A percentile compares a stretch with the other conserved stretches of the same genome.
phyloP scores from a whole-genome alignment of 495 filamentous ascomycete genomes.

The Hypoxylon intermedium region DNA sequence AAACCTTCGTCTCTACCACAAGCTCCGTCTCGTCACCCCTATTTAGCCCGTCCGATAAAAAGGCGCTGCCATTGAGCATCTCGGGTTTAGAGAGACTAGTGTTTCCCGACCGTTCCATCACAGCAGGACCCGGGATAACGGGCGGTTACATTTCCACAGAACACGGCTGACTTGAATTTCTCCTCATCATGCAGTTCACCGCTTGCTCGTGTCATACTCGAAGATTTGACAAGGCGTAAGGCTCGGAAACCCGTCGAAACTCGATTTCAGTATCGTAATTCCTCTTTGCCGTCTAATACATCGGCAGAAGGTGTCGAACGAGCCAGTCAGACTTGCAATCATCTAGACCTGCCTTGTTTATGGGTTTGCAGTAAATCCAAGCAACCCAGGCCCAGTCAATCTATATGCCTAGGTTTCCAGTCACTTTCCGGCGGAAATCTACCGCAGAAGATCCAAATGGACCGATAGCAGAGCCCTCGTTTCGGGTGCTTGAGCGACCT shows the following conservation, averaged over 20 bases:
- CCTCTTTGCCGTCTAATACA: conserved; percentile 11
- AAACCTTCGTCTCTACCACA: conserved; percentile 5
- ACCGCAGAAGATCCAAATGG: conserved; percentile 57
- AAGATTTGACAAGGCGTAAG: conserved; percentile 12
- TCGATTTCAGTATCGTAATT: conserved; percentile 15
- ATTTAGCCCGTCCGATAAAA: neutral
- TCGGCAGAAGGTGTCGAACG: conserved; percentile 12
- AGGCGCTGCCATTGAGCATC: conserved; percentile 5
- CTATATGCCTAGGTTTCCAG: conserved; percentile 63
- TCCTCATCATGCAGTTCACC: conserved; percentile 44
- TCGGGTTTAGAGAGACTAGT: conserved; percentile 30
- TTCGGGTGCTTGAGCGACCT: conserved; percentile 57
- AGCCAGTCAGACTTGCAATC: conserved; percentile 19
- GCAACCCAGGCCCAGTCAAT: conserved; percentile 39
- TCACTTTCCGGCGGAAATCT: conserved; percentile 60
- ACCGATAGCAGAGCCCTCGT: conserved; percentile 52
- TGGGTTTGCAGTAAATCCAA: conserved; percentile 33
- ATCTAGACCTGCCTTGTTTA: conserved; percentile 30
- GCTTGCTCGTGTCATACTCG: conserved; percentile 30
- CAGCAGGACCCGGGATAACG: conserved; percentile 24
- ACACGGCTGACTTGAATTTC: conserved; percentile 42
- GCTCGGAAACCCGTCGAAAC: conserved; percentile 23
- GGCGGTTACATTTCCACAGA: conserved; percentile 42
- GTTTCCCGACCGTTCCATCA: conserved; percentile 28
- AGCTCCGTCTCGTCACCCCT: conserved; percentile 18